Conservation (phyloP, 306 rosid species). For the Alnus rubra region DNA sequence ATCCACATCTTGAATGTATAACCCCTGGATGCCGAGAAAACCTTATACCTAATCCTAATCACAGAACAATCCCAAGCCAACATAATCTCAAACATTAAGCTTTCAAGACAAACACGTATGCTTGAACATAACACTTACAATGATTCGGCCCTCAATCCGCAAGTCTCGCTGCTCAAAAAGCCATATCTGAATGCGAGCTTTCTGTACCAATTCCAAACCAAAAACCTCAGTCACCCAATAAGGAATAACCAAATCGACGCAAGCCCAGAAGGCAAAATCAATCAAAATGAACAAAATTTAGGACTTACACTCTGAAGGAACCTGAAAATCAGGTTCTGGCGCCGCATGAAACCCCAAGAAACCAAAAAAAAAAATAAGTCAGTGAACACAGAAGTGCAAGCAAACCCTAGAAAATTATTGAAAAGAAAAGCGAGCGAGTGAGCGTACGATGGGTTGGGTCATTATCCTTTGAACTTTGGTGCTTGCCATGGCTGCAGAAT, state of each 20-base stretch:
- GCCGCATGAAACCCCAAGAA: neutral
- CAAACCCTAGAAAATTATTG: neutral
- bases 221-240: neutral
- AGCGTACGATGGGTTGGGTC: constrained; percentile 71
- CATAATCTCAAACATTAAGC: neutral
- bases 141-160: constrained; percentile 85
- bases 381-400: constrained; percentile 2
- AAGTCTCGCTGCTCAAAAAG: constrained; percentile 81
- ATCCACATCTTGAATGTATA: neutral
- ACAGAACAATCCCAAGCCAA: neutral
- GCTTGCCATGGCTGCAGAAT: constrained; percentile 64
- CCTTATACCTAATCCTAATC: neutral
- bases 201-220: constrained; percentile 39
- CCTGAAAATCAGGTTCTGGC: constrained; percentile 87
- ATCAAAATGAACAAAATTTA: neutral
- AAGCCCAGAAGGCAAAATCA: neutral
- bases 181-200: constrained; percentile 91
- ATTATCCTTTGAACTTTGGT: constrained; percentile 78
- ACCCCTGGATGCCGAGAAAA: neutral
- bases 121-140: constrained; percentile 42
- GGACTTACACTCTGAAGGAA: constrained; percentile 82
- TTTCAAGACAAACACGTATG: neutral
- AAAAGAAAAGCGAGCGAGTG: neutral
- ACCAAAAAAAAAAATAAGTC: constrained; percentile 14
- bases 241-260: neutral